Evolutionary conservation across 768 basidiomycete genomes (phyloP), one percentile per base, ranked within the genome.

Genomic region (Rhodotorula diobovata): DNA sequence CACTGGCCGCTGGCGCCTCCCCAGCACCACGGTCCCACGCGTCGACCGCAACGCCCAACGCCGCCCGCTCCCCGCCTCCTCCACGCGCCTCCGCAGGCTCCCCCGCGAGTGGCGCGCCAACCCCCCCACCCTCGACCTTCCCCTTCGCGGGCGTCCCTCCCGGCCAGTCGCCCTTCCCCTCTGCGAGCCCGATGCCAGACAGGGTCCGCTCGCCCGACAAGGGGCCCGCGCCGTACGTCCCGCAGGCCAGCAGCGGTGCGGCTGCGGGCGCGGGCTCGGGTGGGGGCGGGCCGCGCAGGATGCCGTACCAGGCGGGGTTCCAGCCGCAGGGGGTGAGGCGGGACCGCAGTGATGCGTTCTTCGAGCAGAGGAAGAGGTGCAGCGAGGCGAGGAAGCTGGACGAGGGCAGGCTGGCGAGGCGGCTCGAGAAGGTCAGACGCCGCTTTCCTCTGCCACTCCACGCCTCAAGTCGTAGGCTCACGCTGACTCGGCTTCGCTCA

Each of bases 311-410:
- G 57, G 87, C 91, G 6, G 92, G 93, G 2, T 99, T 97, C 79
- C 95, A 99, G 79, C 95, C 95, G 11, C 89, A 85, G 76, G 94
- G 94, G 10, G 86, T 93, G 10, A 88, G 86, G 78, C 82, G 88
- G 21, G 87, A 85, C 11, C 85, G 89, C 48, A 96, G 93, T 14
- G 92, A 91, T 65, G 90, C 91, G 64, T 97, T 92, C 76, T 67
- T 87, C 9, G 84, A 84, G 8, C 39, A 79, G 68, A 61, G 82
- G 58, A 74, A 71, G 61, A 35, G 58, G 39, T 67, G 72, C 51
- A 80, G 82, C 20, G 84, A 84, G 59, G 81, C 80, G 23, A 85
- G 85, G 54, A 86, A 88, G 41, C 84, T 91, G 25, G 93, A 97
- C 78, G 86, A 88, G 50, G 89, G 90, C 32, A 87, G 96, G 76